Evolutionary conservation across 1,284 basidiomycete genomes (phyloP).

Genomic region (Cutaneotrichosporon sp.): DNA sequence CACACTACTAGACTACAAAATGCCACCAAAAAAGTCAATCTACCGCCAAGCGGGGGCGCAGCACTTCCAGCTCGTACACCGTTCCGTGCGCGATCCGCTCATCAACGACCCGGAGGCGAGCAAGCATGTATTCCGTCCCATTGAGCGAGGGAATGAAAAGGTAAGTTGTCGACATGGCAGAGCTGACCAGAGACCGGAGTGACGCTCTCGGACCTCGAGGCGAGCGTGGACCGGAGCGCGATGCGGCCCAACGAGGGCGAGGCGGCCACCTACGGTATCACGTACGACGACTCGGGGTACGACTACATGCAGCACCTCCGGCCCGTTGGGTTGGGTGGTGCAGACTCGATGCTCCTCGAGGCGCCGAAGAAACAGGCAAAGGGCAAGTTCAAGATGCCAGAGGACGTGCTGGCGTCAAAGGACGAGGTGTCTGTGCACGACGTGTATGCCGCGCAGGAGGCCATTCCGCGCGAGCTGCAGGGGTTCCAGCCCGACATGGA

Average conservation of each 20-base stretch:
- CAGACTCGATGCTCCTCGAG: conserved; percentile 62
- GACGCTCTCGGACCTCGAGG: conserved; percentile 62
- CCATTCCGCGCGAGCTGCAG: conserved; percentile 72
- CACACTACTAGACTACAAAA: conserved; percentile 23
- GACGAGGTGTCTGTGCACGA: conserved; percentile 68
- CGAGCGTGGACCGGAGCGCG: conserved; percentile 36
- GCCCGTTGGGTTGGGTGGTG: conserved; percentile 70
- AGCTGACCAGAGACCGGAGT: conserved; percentile 35
- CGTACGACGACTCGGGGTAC: conserved; percentile 96
- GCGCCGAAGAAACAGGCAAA: conserved; percentile 58
- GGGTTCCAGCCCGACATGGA: conserved; percentile 97
- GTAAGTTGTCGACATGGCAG: conserved; percentile 36
- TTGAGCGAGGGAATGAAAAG: conserved; percentile 66
- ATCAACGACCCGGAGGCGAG: conserved; percentile 88
- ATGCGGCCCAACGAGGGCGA: conserved; percentile 65
- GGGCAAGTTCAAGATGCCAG: conserved; percentile 59
- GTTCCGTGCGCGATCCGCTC: conserved; percentile 92
- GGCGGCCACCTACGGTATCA: conserved; percentile 85
- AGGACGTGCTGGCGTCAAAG: conserved; percentile 69
- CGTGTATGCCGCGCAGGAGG: conserved; percentile 65
- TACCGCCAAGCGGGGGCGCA: conserved; percentile 84
- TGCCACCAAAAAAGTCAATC: conserved; percentile 63
- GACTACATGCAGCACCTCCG: conserved; percentile 98
- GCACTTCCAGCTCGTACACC: conserved; percentile 95
- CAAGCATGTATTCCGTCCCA: conserved; percentile 80